Base-by-base conservation (phyloP, 2,329 filamentous ascomycete genomes). In the Neofusicoccum umdonicola region DNA sequence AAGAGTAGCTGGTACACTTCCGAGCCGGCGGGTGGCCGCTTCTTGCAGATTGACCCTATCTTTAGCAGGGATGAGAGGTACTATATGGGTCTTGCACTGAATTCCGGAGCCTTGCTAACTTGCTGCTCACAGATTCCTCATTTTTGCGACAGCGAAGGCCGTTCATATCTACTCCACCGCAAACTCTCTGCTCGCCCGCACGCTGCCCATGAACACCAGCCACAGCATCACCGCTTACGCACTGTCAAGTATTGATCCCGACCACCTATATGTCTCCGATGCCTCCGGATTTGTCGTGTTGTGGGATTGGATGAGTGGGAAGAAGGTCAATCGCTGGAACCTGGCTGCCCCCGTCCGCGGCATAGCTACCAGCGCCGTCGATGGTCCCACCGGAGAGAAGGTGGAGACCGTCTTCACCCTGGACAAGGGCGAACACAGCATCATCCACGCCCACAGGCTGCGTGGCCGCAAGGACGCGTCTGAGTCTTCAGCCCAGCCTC, bases 81-180 rank as follows among this genome's bases (percentile, higher is more conserved):
- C 22, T 34, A 13, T n/a, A 5, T 31, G 5, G 27, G 4, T 31
- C 27, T 31, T 31, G 19, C 27, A 31, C 27, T 31, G 27, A 7
- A 7, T 31, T 31, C 4, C 4, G 63, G 66, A 66, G 39, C 31
- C 22, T 6, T 19, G 11, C 22, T n/a, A 1, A 31, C 27, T 7
- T 31, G 15, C 17, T 2, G 15, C 4, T 9, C 48, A 42, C 22
- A 92, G 91, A 73, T 85, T 89, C 77, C 75, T 97, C 44, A 88
- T 97, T 65, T 76, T 96, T 64, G 86, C 89, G 37, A 91, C 92
- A 71, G 85, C 88, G 66, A 88, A 86, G 34, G 89, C 89, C 9
- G 82, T 97, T 62, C 90, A 93, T 74, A 84, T 97, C 31, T 96
- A 95, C 77, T 90, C 91, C 1, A 87, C 91, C 35, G 82, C 86